Base-by-base conservation (phyloP, 1,284 basidiomycete genomes). In the Apiotrichum montevideense region DNA sequence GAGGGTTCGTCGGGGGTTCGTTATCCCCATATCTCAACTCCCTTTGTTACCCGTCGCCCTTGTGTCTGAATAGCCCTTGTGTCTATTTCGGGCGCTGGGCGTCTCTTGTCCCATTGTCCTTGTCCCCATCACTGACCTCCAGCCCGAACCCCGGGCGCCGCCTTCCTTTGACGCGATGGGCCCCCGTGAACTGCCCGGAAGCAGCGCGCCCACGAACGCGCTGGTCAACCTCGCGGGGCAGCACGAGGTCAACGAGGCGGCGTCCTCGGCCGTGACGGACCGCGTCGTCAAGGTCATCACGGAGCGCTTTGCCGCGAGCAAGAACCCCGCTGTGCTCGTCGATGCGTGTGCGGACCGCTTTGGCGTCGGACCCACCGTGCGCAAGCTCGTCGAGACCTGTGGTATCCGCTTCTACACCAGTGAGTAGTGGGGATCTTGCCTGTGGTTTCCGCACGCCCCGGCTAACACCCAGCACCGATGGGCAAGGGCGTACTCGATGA, bases 331-430 rank as follows among this genome's bases (percentile, higher is more conserved):
- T 54, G 82, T 96, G 52, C 83, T 97, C 14, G 85, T 93, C 41
- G 94, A 98, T 69, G 91, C 90, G 1, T 96, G 94, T 69, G 82
- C 88, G 0, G 81, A 86, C 54, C 84, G 93, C 11, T 92, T 93
- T 67, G 84, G 86, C 57, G 86, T 86, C 42, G 82, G 82, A 41
- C 71, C 82, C 1, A 86, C 88, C 68, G 79, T 88, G 4, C 79
- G 82, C 48, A 83, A 90, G 49, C 80, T 98, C 41, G 77, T 89
- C 51, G 77, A 82, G 56, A 80, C 80, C 49, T 89, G 88, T 6
- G 83, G 83, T 5, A 87, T 88, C 76, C 84, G 73, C 48, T 90
- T 47, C 87, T 93, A 55, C 86, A 86, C 73, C 54, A 79, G 67
- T 70, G 52, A 58, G 71, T 64, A 2, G n/a, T 50, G 6, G 21